Conservation (phyloP, 1,284 basidiomycete species). For the Cryptococcus maquisensis region DNA sequence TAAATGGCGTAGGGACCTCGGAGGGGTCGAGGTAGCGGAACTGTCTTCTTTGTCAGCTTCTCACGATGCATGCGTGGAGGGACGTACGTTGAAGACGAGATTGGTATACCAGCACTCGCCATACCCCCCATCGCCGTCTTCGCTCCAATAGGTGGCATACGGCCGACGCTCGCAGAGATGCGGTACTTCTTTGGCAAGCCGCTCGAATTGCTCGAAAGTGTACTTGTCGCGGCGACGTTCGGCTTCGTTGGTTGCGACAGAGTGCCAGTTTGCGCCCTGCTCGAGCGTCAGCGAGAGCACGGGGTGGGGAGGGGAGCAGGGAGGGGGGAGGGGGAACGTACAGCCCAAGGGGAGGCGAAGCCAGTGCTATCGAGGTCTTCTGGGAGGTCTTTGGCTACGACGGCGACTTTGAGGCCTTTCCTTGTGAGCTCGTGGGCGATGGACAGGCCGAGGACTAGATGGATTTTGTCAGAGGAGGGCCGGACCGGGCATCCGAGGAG, state of each 20-base stretch:
- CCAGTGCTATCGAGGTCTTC: slow-evolving; percentile 58
- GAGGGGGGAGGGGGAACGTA: slow-evolving; percentile 14
- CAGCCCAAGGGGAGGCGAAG: slow-evolving; percentile 69
- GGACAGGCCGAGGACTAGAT: slow-evolving; percentile 51
- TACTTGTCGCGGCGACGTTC: slow-evolving; percentile 48
- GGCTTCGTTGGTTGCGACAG: slow-evolving; percentile 51
- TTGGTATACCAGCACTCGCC: slow-evolving; percentile 55
- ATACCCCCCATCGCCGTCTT: slow-evolving; percentile 18
- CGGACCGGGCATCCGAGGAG: background rate
- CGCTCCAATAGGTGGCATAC: too few relatives aligned
- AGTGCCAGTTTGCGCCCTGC: slow-evolving; percentile 65
- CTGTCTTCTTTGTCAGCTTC: slow-evolving; percentile 7
- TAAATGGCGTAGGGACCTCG: slow-evolving; percentile 10
- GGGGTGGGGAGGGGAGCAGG: background rate
- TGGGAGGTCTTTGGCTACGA: slow-evolving; percentile 64
- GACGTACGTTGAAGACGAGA: slow-evolving; percentile 54
- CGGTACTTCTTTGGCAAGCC: slow-evolving; percentile 52
- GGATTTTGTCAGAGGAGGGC: background rate
- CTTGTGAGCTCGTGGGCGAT: slow-evolving; percentile 49
- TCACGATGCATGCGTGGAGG: too few relatives aligned
- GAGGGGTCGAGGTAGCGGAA: slow-evolving; percentile 8
- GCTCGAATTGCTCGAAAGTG: slow-evolving; percentile 50
- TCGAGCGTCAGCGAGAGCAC: background rate
- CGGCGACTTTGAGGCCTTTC: slow-evolving; percentile 54
- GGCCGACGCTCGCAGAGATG: slow-evolving; percentile 26